Base-by-base conservation (phyloP, 331 rosid genomes). In the Stylosanthes scabra region DNA sequence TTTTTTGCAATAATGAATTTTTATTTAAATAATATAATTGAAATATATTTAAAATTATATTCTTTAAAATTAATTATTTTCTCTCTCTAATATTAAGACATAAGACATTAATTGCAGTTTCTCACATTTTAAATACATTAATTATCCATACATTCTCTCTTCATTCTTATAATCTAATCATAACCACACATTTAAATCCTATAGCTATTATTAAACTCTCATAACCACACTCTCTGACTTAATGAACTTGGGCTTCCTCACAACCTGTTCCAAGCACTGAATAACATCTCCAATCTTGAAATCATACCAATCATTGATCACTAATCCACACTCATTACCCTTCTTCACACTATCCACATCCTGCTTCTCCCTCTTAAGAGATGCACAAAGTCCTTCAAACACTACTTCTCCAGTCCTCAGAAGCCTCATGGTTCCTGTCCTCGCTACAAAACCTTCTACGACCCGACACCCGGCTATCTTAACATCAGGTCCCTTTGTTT, bases 401-500 rank as follows among this genome's bases (percentile, higher is more conserved):
- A 91, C 76, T 8, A 94, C 82, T 68, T 94, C 93, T 56, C 99
- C 97, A 12, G 97, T 94, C 76, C 99, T 85, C 64, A 94, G 78
- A 40, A 94, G 96, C 88, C 97, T 89, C 87, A 94, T 40, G 74
- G 87, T 87, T 59, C 87, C 81, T 31, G 95, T 75, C 75, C 78
- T 89, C 15, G 74, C 45, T 50, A 91, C 75, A 37, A 41, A 77
- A 55, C 99, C 99, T 13, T 88, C 92, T 6, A 77, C 16, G 55
- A 94, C 97, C 56, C 90, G 87, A 75, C 99, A 94, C 42, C 99
- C 99, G 0, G 99, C 99, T 68, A 94, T 94, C 83, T 83, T 94
- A 67, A 87, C 87, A 61, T 83, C 97, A 4, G 86, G 83, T 74
- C 90, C 95, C 78, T 85, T 88, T 20, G 93, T 55, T 72, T 85